Evolutionary conservation across 2,329 filamentous ascomycete species (phyloP), one percentile per base, ranked within the genome.

Genomic region (Phialocephala sp.): DNA sequence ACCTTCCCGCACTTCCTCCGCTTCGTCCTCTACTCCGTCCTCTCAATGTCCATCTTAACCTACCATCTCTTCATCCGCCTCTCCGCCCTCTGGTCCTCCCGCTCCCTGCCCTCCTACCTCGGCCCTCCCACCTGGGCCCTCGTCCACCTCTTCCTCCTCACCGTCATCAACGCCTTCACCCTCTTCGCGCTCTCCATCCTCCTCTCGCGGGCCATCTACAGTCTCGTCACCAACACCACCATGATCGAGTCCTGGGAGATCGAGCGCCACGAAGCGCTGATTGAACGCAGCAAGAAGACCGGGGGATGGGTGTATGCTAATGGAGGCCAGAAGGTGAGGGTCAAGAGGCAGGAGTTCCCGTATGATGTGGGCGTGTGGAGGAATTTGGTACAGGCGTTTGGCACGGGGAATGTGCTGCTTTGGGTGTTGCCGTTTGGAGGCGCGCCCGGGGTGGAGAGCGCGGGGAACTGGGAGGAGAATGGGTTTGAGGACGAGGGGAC

Each of bases 1-100:
- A 94, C 91, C 0, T 91, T 93, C 73, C 92, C 92, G 8, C 89
- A 94, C 79, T 95, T 95, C 78, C 69, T 93, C 56, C 91, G 92
- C 72, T 94, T 95, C 79, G 82, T 95, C 52, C 76, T 87, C 68
- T 94, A 88, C 76, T 83, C 90, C 32, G 66, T 84, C 15, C 82
- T 89, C 1, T 87, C 92, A 71, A 71, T 77, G n/a, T 88, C 88
- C 79, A 77, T 79, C 62, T 83, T 94, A 6, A 80, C 83, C 61
- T 82, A 81, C 71, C 83, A 91, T 54, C 79, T 93, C n/a, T 86
- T 79, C 76, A 78, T 79, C 15, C 87, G 91, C 63, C 81, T 86
- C 67, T 76, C 79, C 24, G 77, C 83, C 15, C 79, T 95, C 63
- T 94, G 89, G 87, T 76, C 81, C 8, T 81, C 85, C 57, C 84